phyloP scores from a whole-genome alignment of 2,329 filamentous ascomycete species.

The Penicillium freii region DNA sequence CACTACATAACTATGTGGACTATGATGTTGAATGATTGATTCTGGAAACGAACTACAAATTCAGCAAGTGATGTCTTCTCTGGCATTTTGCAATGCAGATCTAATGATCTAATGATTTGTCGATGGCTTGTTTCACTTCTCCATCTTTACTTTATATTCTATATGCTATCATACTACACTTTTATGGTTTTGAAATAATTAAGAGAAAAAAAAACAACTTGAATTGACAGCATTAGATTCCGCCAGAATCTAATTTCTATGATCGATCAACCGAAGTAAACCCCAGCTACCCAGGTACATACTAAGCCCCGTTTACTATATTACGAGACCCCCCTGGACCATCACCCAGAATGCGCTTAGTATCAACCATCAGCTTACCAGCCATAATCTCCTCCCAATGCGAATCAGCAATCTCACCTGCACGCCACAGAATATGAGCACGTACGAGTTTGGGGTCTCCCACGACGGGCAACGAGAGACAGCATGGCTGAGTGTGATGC shows the following conservation, averaged over 20 bases:
- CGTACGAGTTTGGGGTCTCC: not conserved
- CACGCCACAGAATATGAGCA: not conserved
- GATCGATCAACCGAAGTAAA: not conserved
- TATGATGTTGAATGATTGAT: too few relatives aligned
- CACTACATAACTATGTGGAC: too few relatives aligned
- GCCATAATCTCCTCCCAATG: not conserved
- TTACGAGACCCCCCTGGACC: not conserved
- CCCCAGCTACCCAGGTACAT: not conserved
- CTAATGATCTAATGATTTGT: too few relatives aligned
- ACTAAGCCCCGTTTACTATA: not conserved
- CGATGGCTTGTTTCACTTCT: too few relatives aligned
- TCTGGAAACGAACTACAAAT: too few relatives aligned
- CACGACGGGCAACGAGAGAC: not conserved
- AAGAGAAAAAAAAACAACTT: not conserved
- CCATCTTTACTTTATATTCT: not conserved
- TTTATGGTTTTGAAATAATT: not conserved
- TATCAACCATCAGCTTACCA: not conserved
- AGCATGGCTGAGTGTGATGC: not conserved
- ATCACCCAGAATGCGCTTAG: not conserved
- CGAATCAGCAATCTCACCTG: constrained; percentile 1
- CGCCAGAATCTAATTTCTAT: not conserved
- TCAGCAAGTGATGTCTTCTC: not conserved
- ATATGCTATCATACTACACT: not conserved
- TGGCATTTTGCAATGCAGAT: not conserved
- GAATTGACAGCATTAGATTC: not conserved